Base-by-base conservation (phyloP, 2,329 filamentous ascomycete species). In the Alternaria atra region DNA sequence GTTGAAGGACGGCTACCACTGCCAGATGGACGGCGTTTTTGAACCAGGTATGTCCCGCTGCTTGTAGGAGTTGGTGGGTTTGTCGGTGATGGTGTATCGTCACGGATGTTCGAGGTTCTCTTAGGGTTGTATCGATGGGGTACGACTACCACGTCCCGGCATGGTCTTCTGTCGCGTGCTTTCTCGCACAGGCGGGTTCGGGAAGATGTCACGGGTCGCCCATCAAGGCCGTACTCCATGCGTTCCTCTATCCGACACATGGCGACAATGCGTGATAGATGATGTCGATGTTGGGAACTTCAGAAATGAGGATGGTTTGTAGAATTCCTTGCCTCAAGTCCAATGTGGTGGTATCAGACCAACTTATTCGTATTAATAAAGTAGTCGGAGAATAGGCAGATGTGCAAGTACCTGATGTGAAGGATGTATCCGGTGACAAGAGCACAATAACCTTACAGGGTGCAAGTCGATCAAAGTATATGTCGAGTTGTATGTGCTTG, bases 161-260 rank as follows among this genome's bases (percentile, higher is more conserved):
- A 78, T 10, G 69, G 57, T 48, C 56, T 66, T 2, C 63, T 64
- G 17, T 56, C 60, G 27, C 61, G 70, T 13, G 68, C 66, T 39
- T 67, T 72, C 30, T 73, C 67, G 52, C 76, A 78, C 7, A 53
- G 61, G 37, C 64, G 62, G n/a, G 63, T 40, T 12, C 73, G 71
- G 25, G 74, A 65, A 42, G 72, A 72, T n/a, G 43, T 68, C 20
- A 65, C 62, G 17, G 66, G 65, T 30, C 66, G 60, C 52, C 75
- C 75, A 52, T 75, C 71, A 25, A 64, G 15, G 23, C 56, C 37
- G 58, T 72, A 65, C 58, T 76, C 76, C 50, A 74, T 48, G n/a
- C 66, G 69, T 55, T 75, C 71, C 35, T 77, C 72, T 32, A 77
- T 61, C 39, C 71, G 66, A 55, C 76, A 78, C 76, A 78, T 78